Evolutionary conservation across 495 filamentous ascomycete species (phyloP), one percentile per base, ranked within the genome.

Genomic region (Penicillium herquei): DNA sequence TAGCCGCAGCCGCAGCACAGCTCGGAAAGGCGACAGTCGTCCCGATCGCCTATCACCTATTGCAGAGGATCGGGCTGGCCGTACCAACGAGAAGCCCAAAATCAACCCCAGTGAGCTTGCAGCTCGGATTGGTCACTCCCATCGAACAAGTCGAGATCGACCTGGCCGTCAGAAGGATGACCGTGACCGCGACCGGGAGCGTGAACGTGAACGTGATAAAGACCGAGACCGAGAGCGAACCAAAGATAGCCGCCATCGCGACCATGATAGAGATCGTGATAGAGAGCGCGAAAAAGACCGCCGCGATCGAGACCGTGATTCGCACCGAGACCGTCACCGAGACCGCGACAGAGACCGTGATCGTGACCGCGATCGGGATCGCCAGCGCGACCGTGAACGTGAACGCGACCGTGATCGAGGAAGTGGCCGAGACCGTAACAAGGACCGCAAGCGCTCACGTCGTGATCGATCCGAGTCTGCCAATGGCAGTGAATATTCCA

Each of bases 401-500:
- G 43, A 46, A 14, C 43, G 26, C 30, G 43, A 46, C 21, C 42
- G 66, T 18, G 32, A 49, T 2, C 46, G 66, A 10, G 63, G 64
- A 18, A 66, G 68, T 12, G 76, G 81, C 9, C 63, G 75, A 17
- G 74, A 80, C 14, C 71, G 76, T 6, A 75, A 82, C 5, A 70
- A 78, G 55, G 77, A 79, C 58, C 75, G 78, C 62, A 87, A 87
- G 63, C 72, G 78, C 8, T 78, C 80, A 16, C 77, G 77, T 18
- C 80, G 79, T 16, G 81, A 82, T 35, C 74, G 77, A 11, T 77
- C 77, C 9, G 68, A 63, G n/a, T 78, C 79, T 3, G 61, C 65
- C 1, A 62, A 65, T 17, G 64, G 63, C 41, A 70, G 65, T 37
- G 71, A 78, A 33, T 67, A 70, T 26, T 65, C 68, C 14, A 62